These are phyloP conservation scores for Acanthamoeba healyi DNA, from an alignment of 208 protist species.

Conservation along the genomic window DNA sequence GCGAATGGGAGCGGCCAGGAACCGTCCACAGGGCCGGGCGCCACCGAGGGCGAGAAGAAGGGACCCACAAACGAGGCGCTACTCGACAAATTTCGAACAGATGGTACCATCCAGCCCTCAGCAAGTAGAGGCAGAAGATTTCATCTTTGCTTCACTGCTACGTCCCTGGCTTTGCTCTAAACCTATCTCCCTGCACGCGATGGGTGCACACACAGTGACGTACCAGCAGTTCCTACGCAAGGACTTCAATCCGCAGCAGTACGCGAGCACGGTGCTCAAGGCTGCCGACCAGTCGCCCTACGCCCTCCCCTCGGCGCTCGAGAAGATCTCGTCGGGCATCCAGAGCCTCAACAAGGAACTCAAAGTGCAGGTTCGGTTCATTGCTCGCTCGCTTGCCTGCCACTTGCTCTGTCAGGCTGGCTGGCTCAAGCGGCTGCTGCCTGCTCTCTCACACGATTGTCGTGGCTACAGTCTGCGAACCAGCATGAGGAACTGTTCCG, in stretches of 20 bases:
- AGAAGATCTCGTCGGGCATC: constrained; percentile 66
- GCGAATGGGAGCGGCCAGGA: too few species aligned
- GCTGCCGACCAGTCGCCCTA: constrained; percentile 14
- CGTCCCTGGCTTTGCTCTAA: too few species aligned
- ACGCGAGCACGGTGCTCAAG: constrained; percentile 80
- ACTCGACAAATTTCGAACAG: too few species aligned
- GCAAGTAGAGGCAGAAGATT: too few species aligned
- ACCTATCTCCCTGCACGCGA: too few species aligned
- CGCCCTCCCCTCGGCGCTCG: constrained; percentile 74
- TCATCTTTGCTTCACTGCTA: too few species aligned
- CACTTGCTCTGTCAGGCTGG: too few species aligned
- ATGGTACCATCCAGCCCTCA: too few species aligned
- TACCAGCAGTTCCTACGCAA: constrained; percentile 78
- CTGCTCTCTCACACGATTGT: too few species aligned
- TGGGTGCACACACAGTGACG: not conserved
- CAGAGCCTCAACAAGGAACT: constrained; percentile 77
- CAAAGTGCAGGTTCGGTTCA: constrained; percentile 69
- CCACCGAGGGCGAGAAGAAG: too few species aligned
- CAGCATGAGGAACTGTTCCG: constrained; percentile 81
- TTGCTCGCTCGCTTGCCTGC: not conserved
- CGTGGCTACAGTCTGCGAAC: constrained; percentile 41
- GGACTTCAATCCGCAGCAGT: constrained; percentile 77
- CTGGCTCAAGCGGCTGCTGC: not conserved
- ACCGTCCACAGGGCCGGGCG: too few species aligned
- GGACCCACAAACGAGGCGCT: too few species aligned